Evolutionary conservation across 176 grass and related monocot genomes (phyloP).

Genomic region (Oryza rufipogon): DNA sequence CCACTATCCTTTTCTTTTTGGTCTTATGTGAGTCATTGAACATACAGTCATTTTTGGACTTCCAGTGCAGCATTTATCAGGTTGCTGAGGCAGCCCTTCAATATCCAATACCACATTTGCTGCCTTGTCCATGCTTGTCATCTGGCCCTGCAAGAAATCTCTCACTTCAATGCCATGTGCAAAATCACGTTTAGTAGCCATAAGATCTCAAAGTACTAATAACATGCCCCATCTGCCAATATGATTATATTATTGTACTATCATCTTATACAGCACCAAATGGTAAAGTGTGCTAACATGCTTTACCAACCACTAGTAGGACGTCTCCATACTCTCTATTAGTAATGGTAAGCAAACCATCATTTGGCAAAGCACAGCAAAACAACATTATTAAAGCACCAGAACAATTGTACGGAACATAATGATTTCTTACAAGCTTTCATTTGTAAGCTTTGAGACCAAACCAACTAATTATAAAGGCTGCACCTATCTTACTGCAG

Average conservation of each 20-base stretch:
- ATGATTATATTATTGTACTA: conserved; percentile 9
- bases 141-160: conserved; percentile 48
- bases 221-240: background rate
- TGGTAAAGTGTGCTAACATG: conserved; percentile 12
- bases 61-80: conserved; percentile 85
- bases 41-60: conserved; percentile 82
- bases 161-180: conserved; percentile 1
- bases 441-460: background rate
- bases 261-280: conserved; percentile 33
- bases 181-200: conserved; percentile 17
- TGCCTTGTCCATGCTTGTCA: conserved; percentile 72
- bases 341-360: conserved; percentile 27
- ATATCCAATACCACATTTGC: conserved; percentile 78
- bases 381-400: conserved; percentile 35
- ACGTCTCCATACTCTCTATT: conserved; percentile 32
- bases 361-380: conserved; percentile 30
- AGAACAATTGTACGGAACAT: background rate
- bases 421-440: conserved; percentile 28
- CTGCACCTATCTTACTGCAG: background rate
- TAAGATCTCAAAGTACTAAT: conserved; percentile 13
- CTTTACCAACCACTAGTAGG: conserved; percentile 24
- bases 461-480: conserved; percentile 24
- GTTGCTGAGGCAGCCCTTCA: conserved; percentile 66
- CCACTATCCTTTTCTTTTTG: background rate
- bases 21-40: conserved; percentile 7